Evolutionary conservation across 163 green algal species (phyloP).

Genomic region (Scenedesmus sp.): DNA sequence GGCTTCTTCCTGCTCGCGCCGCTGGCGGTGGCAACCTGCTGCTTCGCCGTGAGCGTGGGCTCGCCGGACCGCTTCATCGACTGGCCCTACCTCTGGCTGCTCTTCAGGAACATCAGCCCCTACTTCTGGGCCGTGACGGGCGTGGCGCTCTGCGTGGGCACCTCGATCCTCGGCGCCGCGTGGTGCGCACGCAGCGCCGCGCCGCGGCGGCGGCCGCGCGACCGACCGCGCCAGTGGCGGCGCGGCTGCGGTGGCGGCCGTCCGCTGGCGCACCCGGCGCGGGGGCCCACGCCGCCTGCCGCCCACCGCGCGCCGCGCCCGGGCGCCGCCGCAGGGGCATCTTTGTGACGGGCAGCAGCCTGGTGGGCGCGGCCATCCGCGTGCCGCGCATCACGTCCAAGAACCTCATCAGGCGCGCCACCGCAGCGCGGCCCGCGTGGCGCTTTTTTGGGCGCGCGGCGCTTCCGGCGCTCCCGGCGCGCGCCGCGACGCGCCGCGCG

Average conservation of each 20-base stretch:
- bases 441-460: too few relatives aligned
- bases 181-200: too few relatives aligned
- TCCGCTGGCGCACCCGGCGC: too few relatives aligned
- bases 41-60: conserved; percentile 69
- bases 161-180: conserved; percentile 95
- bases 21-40: conserved; percentile 55
- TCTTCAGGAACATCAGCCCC: conserved; percentile 94
- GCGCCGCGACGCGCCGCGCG: too few relatives aligned
- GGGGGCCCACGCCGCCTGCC: neutral
- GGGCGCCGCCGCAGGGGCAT: conserved; percentile 91
- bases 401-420: conserved; percentile 96
- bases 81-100: conserved; percentile 83
- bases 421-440: too few relatives aligned
- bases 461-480: too few relatives aligned
- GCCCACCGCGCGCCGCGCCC: neutral
- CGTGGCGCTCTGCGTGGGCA: conserved; percentile 92
- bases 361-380: conserved; percentile 94
- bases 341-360: conserved; percentile 96
- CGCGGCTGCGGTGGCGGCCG: too few relatives aligned
- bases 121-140: conserved; percentile 95
- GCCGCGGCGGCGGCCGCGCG: too few relatives aligned
- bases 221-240: neutral
- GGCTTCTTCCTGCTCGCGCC: conserved; percentile 48
- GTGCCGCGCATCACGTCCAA: conserved; percentile 98
- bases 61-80: conserved; percentile 79